Evolutionary conservation across 2,329 filamentous ascomycete genomes (phyloP), one percentile per base, ranked within the genome.

Genomic region (Exserohilum turcica): DNA sequence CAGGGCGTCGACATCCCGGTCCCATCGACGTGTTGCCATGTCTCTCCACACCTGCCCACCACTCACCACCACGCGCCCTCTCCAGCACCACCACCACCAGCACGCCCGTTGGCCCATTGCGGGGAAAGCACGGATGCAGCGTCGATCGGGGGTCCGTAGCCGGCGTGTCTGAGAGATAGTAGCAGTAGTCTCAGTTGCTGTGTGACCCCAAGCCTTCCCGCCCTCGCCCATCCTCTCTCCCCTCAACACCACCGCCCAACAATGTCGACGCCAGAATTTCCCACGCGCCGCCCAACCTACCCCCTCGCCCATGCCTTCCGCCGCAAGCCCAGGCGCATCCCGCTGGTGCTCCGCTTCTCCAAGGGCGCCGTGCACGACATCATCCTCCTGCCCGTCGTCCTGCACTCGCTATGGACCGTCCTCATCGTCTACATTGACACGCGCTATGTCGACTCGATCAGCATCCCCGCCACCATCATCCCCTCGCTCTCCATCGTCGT

Each of bases 401-500:
- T 84, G 3, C 85, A 87, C 72, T 80, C 82, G 1, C 51, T 82
- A 31, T 84, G 86, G 62, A 82, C 85, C 3, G 81, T 80, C 1
- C 68, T 85, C 2, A 77, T 88, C 47, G 82, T 86, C 27, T 85
- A 80, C 61, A 70, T 86, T 50, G 83, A 87, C 66, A 67, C 63
- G 2, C 76, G 76, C 46, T 76, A 80, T 62, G 77, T 82, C 54
- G 71, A 71, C 13, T 70, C 80, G 47, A 76, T 86, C 29, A 80
- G 78, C 33, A 77, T 87, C 31, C 85, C 85, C 7, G 78, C 78
- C 42, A 82, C 77, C 59, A 86, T 87, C 57, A 84, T 87, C 38
- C 85, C 85, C 2, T 83, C 80, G 12, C 75, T 88, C 1, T 85
- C 82, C 29, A 88, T 88, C 50, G 85, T 88, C 44, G 85, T 88